Percentiles rank a stretch among this genome's conserved stretches.
Conservation (phyloP, 1,284 basidiomycete species). For the Ganoderma resinaceum region DNA sequence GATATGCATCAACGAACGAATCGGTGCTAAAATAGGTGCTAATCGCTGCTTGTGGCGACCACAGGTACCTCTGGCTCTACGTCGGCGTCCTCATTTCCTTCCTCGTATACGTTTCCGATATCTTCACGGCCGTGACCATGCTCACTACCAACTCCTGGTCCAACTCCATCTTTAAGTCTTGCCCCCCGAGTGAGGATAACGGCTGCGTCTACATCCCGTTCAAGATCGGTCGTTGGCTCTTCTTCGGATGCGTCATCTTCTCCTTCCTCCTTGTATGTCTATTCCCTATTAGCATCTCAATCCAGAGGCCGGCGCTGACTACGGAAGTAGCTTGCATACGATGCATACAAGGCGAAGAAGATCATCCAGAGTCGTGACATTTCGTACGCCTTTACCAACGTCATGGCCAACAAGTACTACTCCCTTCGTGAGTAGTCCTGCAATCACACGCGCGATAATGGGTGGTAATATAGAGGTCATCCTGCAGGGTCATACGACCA, state of each 20-base stretch:
- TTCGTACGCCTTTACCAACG: slow-evolving; percentile 95
- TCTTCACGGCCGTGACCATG: slow-evolving; percentile 97
- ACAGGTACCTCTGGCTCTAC: slow-evolving; percentile 91
- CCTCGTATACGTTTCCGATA: slow-evolving; percentile 96
- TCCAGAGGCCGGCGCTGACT: slow-evolving; percentile 43
- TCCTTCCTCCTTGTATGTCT: slow-evolving; percentile 87
- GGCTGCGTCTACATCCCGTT: slow-evolving; percentile 92
- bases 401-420: slow-evolving; percentile 97
- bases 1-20: background rate
- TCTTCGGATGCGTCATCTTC: slow-evolving; percentile 97
- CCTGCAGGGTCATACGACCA: slow-evolving; percentile 88
- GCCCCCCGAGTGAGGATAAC: slow-evolving; percentile 52
- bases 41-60: background rate
- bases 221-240: slow-evolving; percentile 92
- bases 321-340: slow-evolving; percentile 71
- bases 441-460: slow-evolving; percentile 2
- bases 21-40: background rate
- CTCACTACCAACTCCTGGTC: slow-evolving; percentile 93
- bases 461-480: slow-evolving; percentile 9
- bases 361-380: slow-evolving; percentile 96
- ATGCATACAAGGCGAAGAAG: slow-evolving; percentile 90
- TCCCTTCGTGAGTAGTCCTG: slow-evolving; percentile 75
- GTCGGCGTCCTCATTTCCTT: slow-evolving; percentile 93
- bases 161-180: slow-evolving; percentile 87
- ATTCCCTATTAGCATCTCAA: background rate